These are phyloP conservation scores for Nitzschia inconspicua DNA, from an alignment of 108 stramenopile genomes.

Conservation along the genomic window DNA sequence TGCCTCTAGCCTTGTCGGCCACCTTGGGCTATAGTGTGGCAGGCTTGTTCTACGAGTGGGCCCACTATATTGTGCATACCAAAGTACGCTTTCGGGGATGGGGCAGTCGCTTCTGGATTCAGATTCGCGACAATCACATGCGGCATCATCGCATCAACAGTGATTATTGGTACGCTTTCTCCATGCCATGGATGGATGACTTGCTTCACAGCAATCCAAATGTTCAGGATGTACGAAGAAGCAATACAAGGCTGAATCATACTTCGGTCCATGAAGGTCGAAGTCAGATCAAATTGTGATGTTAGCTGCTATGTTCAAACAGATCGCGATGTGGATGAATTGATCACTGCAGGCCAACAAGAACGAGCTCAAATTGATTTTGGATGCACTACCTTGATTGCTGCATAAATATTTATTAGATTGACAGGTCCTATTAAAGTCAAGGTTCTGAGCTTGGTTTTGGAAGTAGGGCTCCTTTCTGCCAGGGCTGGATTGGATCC, in stretches of 20 bases:
- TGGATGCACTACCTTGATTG: neutral
- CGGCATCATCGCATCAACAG: conserved; percentile 55
- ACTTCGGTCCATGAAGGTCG: too few species aligned
- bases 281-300: too few species aligned
- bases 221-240: neutral
- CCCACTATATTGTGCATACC: conserved; percentile 73
- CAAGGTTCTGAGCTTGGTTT: too few species aligned
- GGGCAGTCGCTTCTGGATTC: conserved; percentile 19
- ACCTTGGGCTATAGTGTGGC: conserved; percentile 57
- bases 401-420: too few species aligned
- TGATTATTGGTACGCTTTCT: conserved; percentile 63
- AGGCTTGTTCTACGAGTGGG: conserved; percentile 67
- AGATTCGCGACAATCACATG: conserved; percentile 57
- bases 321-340: too few species aligned
- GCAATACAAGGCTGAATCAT: too few species aligned
- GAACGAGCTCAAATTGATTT: neutral
- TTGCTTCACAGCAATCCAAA: conserved; percentile 61
- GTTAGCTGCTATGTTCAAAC: too few species aligned
- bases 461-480: too few species aligned
- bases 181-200: conserved; percentile 56
- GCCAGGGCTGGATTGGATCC: too few species aligned
- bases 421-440: too few species aligned
- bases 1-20: conserved; percentile 44
- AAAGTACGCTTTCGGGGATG: conserved; percentile 50
- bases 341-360: neutral